A percentile compares a stretch with the other conserved stretches of the same genome.
Conservation (phyloP, 306 rosid genomes). For the Sicyos baderoa region DNA sequence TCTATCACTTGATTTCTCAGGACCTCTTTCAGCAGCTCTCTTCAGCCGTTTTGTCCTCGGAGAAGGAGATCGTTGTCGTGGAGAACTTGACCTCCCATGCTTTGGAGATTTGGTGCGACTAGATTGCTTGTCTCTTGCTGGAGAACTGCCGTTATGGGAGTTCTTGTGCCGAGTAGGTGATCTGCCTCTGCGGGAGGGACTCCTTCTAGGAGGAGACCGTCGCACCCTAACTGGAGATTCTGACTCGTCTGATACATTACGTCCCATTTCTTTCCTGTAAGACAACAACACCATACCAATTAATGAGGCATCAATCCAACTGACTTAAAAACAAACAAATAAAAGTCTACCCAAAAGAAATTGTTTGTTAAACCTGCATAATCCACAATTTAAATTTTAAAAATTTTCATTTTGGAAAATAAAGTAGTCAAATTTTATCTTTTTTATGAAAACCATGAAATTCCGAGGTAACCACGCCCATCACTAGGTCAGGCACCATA, state of each 20-base stretch:
- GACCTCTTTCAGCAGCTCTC: no score
- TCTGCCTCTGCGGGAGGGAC: conserved; percentile 33
- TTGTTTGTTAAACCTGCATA: neutral
- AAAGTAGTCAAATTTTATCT: no score
- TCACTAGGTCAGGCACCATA: no score
- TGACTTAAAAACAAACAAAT: neutral
- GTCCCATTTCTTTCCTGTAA: conserved; percentile 21
- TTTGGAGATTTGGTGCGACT: conserved; percentile 35
- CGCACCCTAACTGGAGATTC: conserved; percentile 25
- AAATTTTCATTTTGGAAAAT: neutral
- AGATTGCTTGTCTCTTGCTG: conserved; percentile 29
- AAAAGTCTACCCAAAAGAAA: neutral
- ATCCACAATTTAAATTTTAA: no score
- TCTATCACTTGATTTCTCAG: no score
- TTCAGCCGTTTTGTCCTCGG: conserved; percentile 43
- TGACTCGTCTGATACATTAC: conserved; percentile 17
- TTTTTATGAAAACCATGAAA: no score
- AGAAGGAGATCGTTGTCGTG: conserved; percentile 40
- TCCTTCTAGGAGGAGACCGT: conserved; percentile 24
- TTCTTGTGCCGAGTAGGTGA: conserved; percentile 31
- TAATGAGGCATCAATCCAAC: neutral
- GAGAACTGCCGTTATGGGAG: conserved; percentile 28
- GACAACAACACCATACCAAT: neutral
- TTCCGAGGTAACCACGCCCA: no score
- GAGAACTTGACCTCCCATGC: conserved; percentile 23